These are phyloP conservation scores for Boletus rufocinnamomeus DNA, from an alignment of 768 basidiomycete species.

Conservation along the genomic window DNA sequence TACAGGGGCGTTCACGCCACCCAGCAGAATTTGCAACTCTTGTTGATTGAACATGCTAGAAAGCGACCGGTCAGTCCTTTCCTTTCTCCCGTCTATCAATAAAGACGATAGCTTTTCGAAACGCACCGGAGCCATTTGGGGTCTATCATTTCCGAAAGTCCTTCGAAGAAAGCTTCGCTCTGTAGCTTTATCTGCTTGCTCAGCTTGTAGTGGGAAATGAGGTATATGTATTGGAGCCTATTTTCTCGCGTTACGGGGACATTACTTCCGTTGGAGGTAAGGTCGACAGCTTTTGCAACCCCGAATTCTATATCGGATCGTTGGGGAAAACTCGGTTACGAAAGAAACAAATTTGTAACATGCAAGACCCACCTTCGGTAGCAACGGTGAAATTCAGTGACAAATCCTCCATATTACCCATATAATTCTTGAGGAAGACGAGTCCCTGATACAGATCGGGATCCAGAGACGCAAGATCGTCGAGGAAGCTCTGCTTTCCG, in stretches of 20 bases:
- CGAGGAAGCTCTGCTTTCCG: slow-evolving; percentile 87
- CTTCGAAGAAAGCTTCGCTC: slow-evolving; percentile 87
- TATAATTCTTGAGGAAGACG: slow-evolving; percentile 90
- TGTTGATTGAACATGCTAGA: slow-evolving; percentile 95
- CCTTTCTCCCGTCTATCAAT: background rate
- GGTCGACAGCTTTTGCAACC: slow-evolving; percentile 68
- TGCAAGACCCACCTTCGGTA: slow-evolving; percentile 65
- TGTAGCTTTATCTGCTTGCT: slow-evolving; percentile 87
- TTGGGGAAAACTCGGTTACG: background rate
- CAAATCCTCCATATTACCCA: slow-evolving; percentile 83
- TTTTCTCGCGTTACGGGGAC: slow-evolving; percentile 88
- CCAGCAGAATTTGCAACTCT: slow-evolving; percentile 89
- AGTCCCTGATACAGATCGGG: slow-evolving; percentile 91
- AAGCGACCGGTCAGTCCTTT: slow-evolving; percentile 13
- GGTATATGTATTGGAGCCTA: slow-evolving; percentile 83
- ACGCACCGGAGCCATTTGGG: slow-evolving; percentile 79
- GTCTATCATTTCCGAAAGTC: slow-evolving; percentile 90
- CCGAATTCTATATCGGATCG: slow-evolving; percentile 67
- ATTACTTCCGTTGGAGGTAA: slow-evolving; percentile 80
- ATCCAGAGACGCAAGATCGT: slow-evolving; percentile 90
- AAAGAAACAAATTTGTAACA: background rate
- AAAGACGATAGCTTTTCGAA: background rate
- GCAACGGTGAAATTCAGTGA: slow-evolving; percentile 88
- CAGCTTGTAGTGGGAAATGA: slow-evolving; percentile 85
- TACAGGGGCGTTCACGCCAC: slow-evolving; percentile 83